These are phyloP conservation scores for Cladobotryum mycophilum DNA, from an alignment of 2,329 filamentous ascomycete species.

Conservation along the genomic window DNA sequence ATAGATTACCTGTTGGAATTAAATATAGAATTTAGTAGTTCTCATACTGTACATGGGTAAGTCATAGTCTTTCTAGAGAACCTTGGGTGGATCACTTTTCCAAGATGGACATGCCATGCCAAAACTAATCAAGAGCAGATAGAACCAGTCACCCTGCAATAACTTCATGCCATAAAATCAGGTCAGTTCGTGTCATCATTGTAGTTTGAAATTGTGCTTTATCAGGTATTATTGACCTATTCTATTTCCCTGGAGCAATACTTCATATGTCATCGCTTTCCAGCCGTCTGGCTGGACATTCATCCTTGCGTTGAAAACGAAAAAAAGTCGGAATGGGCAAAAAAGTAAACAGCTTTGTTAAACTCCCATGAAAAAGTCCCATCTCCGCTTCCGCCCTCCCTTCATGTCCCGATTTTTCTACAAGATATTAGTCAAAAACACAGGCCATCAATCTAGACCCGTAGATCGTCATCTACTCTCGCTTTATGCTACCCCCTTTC, in stretches of 20 bases:
- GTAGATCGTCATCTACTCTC: background rate
- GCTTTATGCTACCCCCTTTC: background rate
- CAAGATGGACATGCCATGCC: too few species aligned
- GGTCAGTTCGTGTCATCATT: too few species aligned
- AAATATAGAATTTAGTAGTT: too few species aligned
- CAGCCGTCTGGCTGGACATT: background rate
- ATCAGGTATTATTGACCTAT: background rate
- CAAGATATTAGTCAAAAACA: background rate
- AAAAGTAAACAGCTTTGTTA: background rate
- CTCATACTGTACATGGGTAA: too few species aligned
- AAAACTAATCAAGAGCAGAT: too few species aligned
- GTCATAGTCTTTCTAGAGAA: too few species aligned
- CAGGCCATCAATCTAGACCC: background rate
- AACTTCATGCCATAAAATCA: too few species aligned
- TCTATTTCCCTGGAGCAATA: background rate
- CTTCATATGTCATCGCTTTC: background rate
- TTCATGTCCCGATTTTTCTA: background rate
- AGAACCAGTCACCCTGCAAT: too few species aligned
- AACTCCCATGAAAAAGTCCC: background rate
- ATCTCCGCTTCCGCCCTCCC: background rate
- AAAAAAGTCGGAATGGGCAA: background rate
- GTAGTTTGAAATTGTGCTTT: too few species aligned
- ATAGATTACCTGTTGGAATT: too few species aligned
- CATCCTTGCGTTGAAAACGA: background rate
- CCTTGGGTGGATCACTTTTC: too few species aligned